Evolutionary conservation across 768 basidiomycete species (phyloP), one percentile per base, ranked within the genome.

Genomic region (Termitomyces sp.): DNA sequence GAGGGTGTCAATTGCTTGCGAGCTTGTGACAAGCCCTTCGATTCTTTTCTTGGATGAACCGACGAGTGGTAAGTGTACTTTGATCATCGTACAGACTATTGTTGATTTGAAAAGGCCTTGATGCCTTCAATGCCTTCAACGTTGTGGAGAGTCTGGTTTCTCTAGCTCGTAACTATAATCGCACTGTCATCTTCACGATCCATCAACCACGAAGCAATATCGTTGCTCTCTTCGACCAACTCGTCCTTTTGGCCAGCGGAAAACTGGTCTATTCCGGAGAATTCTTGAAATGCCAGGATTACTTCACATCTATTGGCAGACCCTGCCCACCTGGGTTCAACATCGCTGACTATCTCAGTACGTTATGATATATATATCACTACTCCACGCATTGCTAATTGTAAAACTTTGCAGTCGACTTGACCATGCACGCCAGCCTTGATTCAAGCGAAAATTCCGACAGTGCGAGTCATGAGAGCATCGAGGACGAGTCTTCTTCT

Each of bases 201-300:
- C 97, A 99, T 65, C 97, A 98, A 70, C 97, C 96, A 14, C 87
- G 96, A 51, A 94, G 92, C 69, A 98, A 98, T 72, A 98, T 99
- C 63, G 95, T 98, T 14, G 87, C 93, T 0, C 76, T 99, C 13
- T 98, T 99, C 63, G 96, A 99, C 68, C 88, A 95, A 60, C 79
- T 99, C 31, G 71, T 98, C 3, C 76, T 98, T 3, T 79, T 99
- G 18, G 92, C 92, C 0, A 79, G 83, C 51, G 97, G 97, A 2
- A 89, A 86, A 65, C 71, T 88, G 8, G 86, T 95, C 5, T 97
- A 94, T 71, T 88, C 90, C 3, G 94, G 94, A 13, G 87, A 86
- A 61, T 83, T 87, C 32, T 68, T 74, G 0, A 83, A 81, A 58
- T 93, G 92, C 66, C 88, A 92, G 55, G 81, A 82, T 2, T 94